A percentile compares a stretch with the other conserved stretches of the same genome.
These are phyloP conservation scores for Aethionema arabicum DNA, from an alignment of 345 rosid genomes.

Conservation along the genomic window DNA sequence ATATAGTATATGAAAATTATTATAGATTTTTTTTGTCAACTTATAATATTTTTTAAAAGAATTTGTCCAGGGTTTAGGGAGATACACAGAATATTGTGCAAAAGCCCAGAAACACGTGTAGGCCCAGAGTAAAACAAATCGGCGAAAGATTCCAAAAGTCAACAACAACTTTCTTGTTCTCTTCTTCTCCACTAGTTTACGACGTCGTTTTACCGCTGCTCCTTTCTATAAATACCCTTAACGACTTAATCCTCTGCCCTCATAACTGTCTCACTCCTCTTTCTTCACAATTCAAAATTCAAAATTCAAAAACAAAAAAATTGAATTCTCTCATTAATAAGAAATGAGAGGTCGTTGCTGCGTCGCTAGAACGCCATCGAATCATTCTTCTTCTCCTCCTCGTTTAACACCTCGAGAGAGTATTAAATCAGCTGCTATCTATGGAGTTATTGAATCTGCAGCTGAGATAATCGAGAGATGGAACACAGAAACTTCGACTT, in stretches of 20 bases:
- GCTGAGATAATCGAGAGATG: slow-evolving; percentile 50
- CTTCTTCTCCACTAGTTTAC: slow-evolving; percentile 16
- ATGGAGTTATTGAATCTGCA: slow-evolving; percentile 44
- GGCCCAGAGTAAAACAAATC: slow-evolving; percentile 18
- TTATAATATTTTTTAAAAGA: neutral
- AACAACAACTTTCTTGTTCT: slow-evolving; percentile 15
- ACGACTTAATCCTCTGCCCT: neutral
- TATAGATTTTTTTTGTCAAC: neutral
- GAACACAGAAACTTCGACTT: slow-evolving; percentile 46
- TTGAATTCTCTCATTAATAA: neutral
- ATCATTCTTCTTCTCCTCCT: slow-evolving; percentile 14
- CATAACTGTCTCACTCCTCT: neutral
- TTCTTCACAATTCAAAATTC: slow-evolving; percentile 7
- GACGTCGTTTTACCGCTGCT: slow-evolving; percentile 15
- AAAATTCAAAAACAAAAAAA: neutral
- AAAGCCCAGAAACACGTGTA: slow-evolving; percentile 23
- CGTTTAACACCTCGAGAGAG: slow-evolving; percentile 34
- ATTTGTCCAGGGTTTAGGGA: neutral
- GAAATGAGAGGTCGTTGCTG: slow-evolving; percentile 46
- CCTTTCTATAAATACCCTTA: slow-evolving; percentile 18
- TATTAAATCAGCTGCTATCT: slow-evolving; percentile 29
- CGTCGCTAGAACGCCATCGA: slow-evolving; percentile 31
- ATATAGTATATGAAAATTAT: neutral
- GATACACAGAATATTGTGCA: slow-evolving; percentile 17
- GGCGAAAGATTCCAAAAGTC: slow-evolving; percentile 10